A percentile compares a stretch with the other conserved stretches of the same genome.
Conservation (phyloP, 306 rosid genomes). For the Luffa aegyptiaca region DNA sequence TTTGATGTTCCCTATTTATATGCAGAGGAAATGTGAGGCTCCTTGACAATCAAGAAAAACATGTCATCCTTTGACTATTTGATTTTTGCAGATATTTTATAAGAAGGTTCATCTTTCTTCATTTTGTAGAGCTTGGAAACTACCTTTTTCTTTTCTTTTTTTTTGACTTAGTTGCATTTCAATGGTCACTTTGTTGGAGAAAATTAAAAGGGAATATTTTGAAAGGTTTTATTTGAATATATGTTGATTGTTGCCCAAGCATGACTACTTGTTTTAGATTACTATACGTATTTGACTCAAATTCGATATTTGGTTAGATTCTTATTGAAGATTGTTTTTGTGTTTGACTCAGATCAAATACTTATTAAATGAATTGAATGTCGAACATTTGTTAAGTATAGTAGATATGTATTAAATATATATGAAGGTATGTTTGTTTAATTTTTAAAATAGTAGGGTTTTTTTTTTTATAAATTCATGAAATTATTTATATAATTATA, state of each 20-base stretch:
- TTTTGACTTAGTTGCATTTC: neutral
- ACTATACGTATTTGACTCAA: neutral
- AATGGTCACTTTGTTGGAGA: neutral
- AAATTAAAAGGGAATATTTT: neutral
- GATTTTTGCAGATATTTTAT: neutral
- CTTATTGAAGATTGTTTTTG: too few species aligned
- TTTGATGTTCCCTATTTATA: neutral
- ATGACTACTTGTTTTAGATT: neutral
- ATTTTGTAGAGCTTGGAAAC: neutral
- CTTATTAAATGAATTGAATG: too few species aligned
- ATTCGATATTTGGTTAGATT: neutral
- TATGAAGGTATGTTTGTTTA: too few species aligned
- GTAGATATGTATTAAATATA: too few species aligned
- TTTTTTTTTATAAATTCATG: too few species aligned
- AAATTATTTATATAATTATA: too few species aligned
- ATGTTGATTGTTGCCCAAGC: neutral
- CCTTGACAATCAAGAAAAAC: slow-evolving; percentile 2
- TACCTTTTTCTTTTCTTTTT: neutral
- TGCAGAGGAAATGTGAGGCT: neutral
- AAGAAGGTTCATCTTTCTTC: neutral
- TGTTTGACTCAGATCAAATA: neutral
- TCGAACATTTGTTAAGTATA: too few species aligned
- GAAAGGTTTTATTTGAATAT: neutral
- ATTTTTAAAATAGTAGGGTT: too few species aligned
- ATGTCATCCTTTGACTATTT: neutral